Conservation (phyloP, 2,329 filamentous ascomycete species). For the Microcera coccophila region DNA sequence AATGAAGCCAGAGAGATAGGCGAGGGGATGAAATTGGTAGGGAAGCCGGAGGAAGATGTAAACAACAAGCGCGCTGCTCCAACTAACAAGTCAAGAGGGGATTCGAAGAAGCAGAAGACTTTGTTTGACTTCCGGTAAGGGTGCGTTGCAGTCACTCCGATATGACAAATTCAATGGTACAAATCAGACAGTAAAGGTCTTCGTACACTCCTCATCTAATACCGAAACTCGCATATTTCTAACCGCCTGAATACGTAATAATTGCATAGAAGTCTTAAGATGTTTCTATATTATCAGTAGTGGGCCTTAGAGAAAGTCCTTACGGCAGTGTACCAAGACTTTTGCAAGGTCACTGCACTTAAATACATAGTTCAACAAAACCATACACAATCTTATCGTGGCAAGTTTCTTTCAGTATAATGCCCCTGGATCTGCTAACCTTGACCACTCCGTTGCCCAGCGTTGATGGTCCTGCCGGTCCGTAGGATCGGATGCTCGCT, state of each 20-base stretch:
- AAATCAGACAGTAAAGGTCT: neutral
- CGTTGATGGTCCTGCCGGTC: constrained; percentile 18
- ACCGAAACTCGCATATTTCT: too few species aligned
- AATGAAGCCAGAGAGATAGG: constrained; percentile 13
- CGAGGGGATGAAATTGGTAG: constrained; percentile 12
- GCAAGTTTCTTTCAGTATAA: too few species aligned
- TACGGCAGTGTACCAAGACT: neutral
- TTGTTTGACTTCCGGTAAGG: neutral
- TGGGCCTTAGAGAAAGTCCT: too few species aligned
- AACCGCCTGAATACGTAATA: too few species aligned
- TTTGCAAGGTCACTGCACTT: too few species aligned
- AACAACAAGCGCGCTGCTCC: constrained; percentile 23
- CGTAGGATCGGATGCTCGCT: constrained; percentile 10
- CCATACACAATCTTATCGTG: too few species aligned
- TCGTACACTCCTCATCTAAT: too few species aligned
- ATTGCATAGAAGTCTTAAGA: too few species aligned
- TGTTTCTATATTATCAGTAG: too few species aligned
- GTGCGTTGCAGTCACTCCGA: neutral
- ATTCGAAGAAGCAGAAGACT: constrained; percentile 28
- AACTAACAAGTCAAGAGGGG: constrained; percentile 9
- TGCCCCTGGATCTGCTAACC: constrained; percentile 29
- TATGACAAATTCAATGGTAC: neutral
- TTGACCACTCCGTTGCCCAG: constrained; percentile 36
- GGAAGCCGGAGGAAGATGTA: constrained; percentile 1
- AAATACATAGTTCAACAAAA: too few species aligned